These are phyloP conservation scores for Emmonsia crescens DNA, from an alignment of 2,329 filamentous ascomycete genomes.

Conservation along the genomic window DNA sequence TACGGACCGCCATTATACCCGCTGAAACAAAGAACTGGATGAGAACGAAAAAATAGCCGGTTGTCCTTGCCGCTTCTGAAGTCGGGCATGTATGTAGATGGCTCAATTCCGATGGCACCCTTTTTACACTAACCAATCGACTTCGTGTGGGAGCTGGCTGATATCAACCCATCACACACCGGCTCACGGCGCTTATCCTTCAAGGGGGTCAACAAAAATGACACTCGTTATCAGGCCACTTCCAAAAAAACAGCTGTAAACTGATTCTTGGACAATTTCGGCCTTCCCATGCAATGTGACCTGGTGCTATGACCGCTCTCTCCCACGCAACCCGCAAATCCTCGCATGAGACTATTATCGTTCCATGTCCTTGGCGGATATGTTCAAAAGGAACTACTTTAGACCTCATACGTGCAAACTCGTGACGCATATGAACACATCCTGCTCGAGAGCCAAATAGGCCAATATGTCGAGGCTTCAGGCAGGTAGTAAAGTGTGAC, in stretches of 20 bases:
- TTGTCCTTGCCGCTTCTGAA: background rate
- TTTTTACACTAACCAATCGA: background rate
- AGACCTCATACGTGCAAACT: background rate
- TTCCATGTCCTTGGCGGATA: background rate
- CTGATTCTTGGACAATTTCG: background rate
- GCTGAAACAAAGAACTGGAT: too few relatives aligned
- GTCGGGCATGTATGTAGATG: background rate
- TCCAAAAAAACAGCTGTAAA: background rate
- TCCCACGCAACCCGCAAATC: background rate
- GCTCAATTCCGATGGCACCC: background rate
- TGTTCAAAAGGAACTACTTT: background rate
- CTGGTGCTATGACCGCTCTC: background rate
- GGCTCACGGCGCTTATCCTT: background rate
- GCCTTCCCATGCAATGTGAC: background rate
- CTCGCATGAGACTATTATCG: background rate
- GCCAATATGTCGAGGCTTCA: background rate
- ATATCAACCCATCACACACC: background rate
- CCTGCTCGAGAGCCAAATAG: background rate
- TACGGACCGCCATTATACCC: background rate
- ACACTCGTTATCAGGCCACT: background rate
- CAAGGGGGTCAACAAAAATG: background rate
- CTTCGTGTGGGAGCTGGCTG: background rate
- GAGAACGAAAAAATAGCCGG: too few relatives aligned
- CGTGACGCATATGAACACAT: background rate
- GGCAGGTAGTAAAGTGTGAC: background rate